Evolutionary conservation across 2,329 filamentous ascomycete genomes (phyloP).

Genomic region (Alternaria dauci): DNA sequence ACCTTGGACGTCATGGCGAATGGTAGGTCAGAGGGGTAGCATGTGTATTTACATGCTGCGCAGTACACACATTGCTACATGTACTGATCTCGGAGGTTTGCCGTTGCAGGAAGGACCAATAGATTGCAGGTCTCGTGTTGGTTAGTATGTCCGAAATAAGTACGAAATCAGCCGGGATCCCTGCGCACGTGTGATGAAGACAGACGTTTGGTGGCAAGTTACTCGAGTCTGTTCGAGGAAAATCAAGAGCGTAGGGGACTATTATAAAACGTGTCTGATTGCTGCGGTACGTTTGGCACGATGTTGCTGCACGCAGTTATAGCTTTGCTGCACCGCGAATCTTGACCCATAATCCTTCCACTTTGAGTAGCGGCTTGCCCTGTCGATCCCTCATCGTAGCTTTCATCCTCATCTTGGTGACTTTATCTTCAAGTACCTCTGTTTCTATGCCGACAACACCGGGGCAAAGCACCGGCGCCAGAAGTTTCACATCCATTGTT

Average conservation of each 20-base stretch:
- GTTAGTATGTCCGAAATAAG: constrained; percentile 22
- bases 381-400: constrained; percentile 37
- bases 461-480: constrained; percentile 34
- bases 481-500: constrained; percentile 31
- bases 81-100: constrained; percentile 19
- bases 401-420: constrained; percentile 30
- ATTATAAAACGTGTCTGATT: not conserved
- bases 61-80: constrained; percentile 19
- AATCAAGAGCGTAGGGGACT: not conserved
- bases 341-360: constrained; percentile 33
- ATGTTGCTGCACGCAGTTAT: constrained; percentile 6
- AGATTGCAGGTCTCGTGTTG: constrained; percentile 6
- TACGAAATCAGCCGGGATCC: constrained; percentile 19
- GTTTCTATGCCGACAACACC: constrained; percentile 38
- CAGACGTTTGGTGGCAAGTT: constrained; percentile 10
- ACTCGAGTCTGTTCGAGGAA: not conserved
- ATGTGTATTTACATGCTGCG: constrained; percentile 21
- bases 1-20: constrained; percentile 14
- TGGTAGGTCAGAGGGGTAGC: constrained; percentile 13
- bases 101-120: constrained; percentile 22
- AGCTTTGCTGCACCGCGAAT: constrained; percentile 29
- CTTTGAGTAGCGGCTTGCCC: constrained; percentile 30
- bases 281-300: not conserved
- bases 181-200: constrained; percentile 21
- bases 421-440: constrained; percentile 28